Base-by-base conservation (phyloP, 2,329 filamentous ascomycete species). In the Calonectria hongkongensis region DNA sequence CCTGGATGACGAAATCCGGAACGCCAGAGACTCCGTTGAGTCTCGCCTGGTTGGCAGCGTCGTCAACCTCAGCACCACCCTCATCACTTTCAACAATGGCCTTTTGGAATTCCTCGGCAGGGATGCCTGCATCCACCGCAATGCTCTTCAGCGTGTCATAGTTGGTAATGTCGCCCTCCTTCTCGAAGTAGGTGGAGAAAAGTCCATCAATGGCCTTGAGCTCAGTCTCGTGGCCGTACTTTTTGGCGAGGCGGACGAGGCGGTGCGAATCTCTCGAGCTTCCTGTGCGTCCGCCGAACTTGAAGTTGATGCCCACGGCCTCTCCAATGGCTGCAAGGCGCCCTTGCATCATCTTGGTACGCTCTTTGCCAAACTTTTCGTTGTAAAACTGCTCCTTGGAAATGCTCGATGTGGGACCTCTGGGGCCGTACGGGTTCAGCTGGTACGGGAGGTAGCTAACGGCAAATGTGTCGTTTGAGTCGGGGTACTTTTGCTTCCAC, bases 251-350 rank as follows among this genome's bases (percentile, higher is more conserved):
- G 7, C 86, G 85, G 3, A 89, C 81, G 12, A 89, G 77, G 45
- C 95, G 90, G 83, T 98, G 95, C 70, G 93, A 94, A 78, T 97
- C 94, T 25, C 94, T 88, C 21, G 95, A 96, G 79, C 92, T 94
- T 60, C 95, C 95, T 7, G 92, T 92, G 75, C 88, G 90, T 68
- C 94, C 94, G 15, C 90, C 89, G 75, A 93, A 94, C 27, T 89
- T 81, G 74, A 89, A 86, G 51, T 78, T 72, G 77, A 89, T 86
- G 73, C 85, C 86, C 7, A 84, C 78, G 25, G 79, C 70, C 4
- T 76, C 72, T 18, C 85, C 87, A 2, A 81, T 72, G 5, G 65
- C 70, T 27, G 70, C 67, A 6, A 87, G 68, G 25, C 82, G 82
- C 50, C 78, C 70, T 3, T 82, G 75, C 43, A 85, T 75, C 73